Base-by-base conservation (phyloP, 2,329 filamentous ascomycete genomes). In the Coniochaeta hoffmannii region DNA sequence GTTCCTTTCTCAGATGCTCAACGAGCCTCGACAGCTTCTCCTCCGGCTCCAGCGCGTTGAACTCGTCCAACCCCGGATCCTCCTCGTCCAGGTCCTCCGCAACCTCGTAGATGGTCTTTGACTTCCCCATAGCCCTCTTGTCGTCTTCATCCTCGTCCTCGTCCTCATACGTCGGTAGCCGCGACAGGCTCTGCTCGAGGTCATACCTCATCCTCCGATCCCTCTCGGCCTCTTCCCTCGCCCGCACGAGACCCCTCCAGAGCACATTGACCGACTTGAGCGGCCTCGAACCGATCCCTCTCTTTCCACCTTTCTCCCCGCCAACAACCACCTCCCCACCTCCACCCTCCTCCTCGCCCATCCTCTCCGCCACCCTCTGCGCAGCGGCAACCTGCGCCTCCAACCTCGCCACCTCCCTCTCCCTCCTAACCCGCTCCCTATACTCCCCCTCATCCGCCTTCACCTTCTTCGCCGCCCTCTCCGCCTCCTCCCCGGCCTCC, bases 321-420 rank as follows among this genome's bases (percentile, higher is more conserved):
- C 35, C 53, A 17, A 50, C 32, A 41, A 54, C 56, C 12, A 44
- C 51, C 65, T 65, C 54, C 50, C 60, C 24, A 22, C 19, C 52
- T 9, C 12, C 32, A 31, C 38, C 35, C 24, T 22, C 17, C 41
- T 65, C 68, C 7, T 60, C 63, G 41, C 69, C 85, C 71, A 97
- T 80, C 53, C 84, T 75, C 74, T 96, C 90, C 2, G 89, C 85
- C 10, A 94, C 84, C 63, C 88, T 88, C 78, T 96, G 92, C 22
- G 90, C 93, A 1, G 83, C 89, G 59, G 80, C 79, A 22, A 93
- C 76, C 68, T 88, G 82, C 26, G 80, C 81, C 69, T 96, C 90
- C 3, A 80, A 66, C 62, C 86, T 78, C 58, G 78, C 82, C 55
- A 82, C 78, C 70, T 93, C 88, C 54, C 85, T 77, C 69, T 93